A percentile compares a stretch with the other conserved stretches of the same genome.
Conservation (phyloP, 768 basidiomycete species). For the Leccinum variicolor region DNA sequence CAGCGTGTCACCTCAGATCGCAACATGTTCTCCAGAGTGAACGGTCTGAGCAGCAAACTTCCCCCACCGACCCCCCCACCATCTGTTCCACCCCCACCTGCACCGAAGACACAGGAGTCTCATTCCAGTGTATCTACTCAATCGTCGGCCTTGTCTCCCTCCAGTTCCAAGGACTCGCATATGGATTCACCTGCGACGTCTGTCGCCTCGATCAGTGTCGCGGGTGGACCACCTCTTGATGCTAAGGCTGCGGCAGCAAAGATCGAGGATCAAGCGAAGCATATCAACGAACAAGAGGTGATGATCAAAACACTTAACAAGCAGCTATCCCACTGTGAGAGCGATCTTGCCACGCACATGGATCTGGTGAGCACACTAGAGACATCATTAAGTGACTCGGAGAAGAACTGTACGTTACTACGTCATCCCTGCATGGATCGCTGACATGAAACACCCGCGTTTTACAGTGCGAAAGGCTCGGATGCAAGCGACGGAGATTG, state of each 20-base stretch:
- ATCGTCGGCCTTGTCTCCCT: conserved; percentile 51
- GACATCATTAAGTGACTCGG: conserved; percentile 83
- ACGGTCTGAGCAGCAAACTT: conserved; percentile 67
- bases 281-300: conserved; percentile 77
- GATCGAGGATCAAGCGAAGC: conserved; percentile 72
- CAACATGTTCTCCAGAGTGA: conserved; percentile 52
- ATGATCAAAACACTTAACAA: conserved; percentile 96
- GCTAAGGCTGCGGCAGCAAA: conserved; percentile 48
- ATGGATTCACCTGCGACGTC: conserved; percentile 68
- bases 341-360: conserved; percentile 87
- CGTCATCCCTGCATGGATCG: background rate
- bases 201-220: conserved; percentile 41
- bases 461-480: conserved; percentile 83
- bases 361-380: conserved; percentile 84
- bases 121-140: conserved; percentile 60
- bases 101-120: conserved; percentile 54
- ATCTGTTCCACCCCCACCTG: conserved; percentile 81
- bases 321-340: conserved; percentile 90
- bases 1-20: conserved; percentile 56
- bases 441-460: conserved; percentile 9
- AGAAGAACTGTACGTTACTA: conserved; percentile 78
- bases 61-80: conserved; percentile 83
- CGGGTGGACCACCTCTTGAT: conserved; percentile 41
- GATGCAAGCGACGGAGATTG: conserved; percentile 88
- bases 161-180: conserved; percentile 69